Conservation (phyloP, 805 yeast genomes). For the Wickerhamiella galacta region DNA sequence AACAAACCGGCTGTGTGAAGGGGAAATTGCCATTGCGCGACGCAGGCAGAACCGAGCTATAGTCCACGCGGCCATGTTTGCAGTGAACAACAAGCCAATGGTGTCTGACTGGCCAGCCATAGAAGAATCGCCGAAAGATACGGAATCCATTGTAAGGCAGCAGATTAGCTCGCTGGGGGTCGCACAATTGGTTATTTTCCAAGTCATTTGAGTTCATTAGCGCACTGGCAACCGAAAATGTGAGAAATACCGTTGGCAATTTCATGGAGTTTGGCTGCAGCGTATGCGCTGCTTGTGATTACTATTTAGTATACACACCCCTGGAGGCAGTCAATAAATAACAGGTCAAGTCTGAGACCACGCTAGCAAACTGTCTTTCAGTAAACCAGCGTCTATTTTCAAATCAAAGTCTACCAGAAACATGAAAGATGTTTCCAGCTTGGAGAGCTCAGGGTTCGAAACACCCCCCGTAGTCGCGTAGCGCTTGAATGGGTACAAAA, state of each 20-base stretch:
- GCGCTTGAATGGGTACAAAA: conserved; percentile 29
- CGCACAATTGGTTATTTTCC: no score
- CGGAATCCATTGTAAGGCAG: conserved; percentile 40
- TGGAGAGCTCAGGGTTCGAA: conserved; percentile 27
- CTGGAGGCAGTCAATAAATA: no score
- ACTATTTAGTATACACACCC: no score
- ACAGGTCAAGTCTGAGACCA: no score
- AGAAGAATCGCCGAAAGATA: conserved; percentile 31
- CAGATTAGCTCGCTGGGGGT: conserved; percentile 3
- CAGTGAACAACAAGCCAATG: conserved; percentile 36
- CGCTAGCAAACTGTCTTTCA: not conserved
- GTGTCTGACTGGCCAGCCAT: conserved; percentile 29
- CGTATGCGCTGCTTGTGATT: no score
- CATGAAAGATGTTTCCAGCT: conserved; percentile 35
- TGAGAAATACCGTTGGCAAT: no score
- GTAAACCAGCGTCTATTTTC: conserved; percentile 24
- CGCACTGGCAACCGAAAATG: no score
- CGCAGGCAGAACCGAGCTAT: conserved; percentile 8
- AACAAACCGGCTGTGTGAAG: conserved; percentile 9
- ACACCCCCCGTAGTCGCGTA: conserved; percentile 35
- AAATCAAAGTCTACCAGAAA: conserved; percentile 35
- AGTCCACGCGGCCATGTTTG: conserved; percentile 26
- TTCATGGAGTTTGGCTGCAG: no score
- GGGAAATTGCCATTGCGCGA: conserved; percentile 9
- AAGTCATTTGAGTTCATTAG: no score